phyloP scores from a whole-genome alignment of 2,329 filamentous ascomycete species.

The Chaetothyriales sp. region DNA sequence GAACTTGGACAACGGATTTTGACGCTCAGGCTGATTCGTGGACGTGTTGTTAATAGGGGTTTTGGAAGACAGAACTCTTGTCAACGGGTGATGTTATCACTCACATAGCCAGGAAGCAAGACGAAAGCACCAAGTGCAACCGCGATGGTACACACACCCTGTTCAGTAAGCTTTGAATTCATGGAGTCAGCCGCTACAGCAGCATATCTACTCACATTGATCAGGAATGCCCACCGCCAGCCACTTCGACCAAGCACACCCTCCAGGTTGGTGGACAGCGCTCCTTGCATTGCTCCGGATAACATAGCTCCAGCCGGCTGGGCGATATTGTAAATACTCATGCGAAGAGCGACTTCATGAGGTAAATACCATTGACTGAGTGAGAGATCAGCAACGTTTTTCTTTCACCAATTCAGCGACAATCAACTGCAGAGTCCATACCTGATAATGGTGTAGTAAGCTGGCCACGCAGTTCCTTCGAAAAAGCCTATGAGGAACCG shows the following conservation, averaged over 20 bases:
- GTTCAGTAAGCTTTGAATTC: too few species aligned
- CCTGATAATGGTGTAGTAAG: too few species aligned
- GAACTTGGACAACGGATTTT: too few species aligned
- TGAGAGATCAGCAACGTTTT: too few species aligned
- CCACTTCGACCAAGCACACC: constrained; percentile 14
- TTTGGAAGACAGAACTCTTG: too few species aligned
- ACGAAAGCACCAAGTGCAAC: constrained; percentile 18
- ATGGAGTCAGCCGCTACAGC: too few species aligned
- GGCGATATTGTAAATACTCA: constrained; percentile 23
- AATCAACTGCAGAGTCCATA: too few species aligned
- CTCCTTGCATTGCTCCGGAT: constrained; percentile 24
- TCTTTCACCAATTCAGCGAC: too few species aligned
- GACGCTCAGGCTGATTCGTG: too few species aligned
- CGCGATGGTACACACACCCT: too few species aligned
- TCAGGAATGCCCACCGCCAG: constrained; percentile 23
- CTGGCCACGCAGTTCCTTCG: constrained; percentile 21
- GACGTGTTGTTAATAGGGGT: too few species aligned
- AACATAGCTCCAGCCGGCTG: constrained; percentile 25
- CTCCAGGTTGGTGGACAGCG: constrained; percentile 19
- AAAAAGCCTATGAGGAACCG: constrained; percentile 22
- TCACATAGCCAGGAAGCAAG: constrained; percentile 23
- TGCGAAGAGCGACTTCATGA: constrained; percentile 23
- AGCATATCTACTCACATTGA: constrained; percentile 16
- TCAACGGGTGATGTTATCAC: too few species aligned
- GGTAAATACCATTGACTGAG: constrained; percentile 26